phyloP scores from a whole-genome alignment of 768 basidiomycete species.

The Xerocomus brunneocitrinus region DNA sequence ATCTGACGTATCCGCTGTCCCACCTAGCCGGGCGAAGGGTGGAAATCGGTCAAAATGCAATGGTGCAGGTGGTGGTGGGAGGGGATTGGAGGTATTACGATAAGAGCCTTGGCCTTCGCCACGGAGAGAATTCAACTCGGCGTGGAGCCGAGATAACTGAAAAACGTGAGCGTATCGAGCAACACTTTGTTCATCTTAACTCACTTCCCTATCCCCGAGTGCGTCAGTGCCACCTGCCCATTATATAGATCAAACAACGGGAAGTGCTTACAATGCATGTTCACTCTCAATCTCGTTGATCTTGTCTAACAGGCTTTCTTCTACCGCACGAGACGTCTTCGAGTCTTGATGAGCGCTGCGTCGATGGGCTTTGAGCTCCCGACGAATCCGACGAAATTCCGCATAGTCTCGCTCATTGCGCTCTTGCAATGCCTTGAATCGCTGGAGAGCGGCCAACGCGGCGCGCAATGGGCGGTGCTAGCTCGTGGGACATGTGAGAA shows the following conservation, averaged over 20 bases:
- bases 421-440: constrained; percentile 37
- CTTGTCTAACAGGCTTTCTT: constrained; percentile 32
- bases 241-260: constrained; percentile 2
- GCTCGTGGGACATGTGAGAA: constrained; percentile 21
- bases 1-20: constrained; percentile 18
- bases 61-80: constrained; percentile 55
- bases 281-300: constrained; percentile 30
- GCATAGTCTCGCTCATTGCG: constrained; percentile 29
- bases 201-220: constrained; percentile 25
- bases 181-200: constrained; percentile 9
- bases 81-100: constrained; percentile 42
- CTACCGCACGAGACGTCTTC: constrained; percentile 34
- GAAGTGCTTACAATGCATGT: constrained; percentile 24
- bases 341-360: constrained; percentile 29
- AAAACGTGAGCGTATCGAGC: constrained; percentile 21
- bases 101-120: constrained; percentile 28
- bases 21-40: constrained; percentile 35
- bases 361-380: constrained; percentile 28
- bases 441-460: constrained; percentile 33
- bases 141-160: constrained; percentile 32
- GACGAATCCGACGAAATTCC: constrained; percentile 31
- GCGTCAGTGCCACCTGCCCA: constrained; percentile 10
- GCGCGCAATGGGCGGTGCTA: constrained; percentile 32
- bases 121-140: constrained; percentile 35
- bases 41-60: constrained; percentile 44